Percentiles rank a stretch among this genome's conserved stretches.
Conservation (phyloP, 2,329 filamentous ascomycete genomes). For the Aspergillus fumigatiaffinis region DNA sequence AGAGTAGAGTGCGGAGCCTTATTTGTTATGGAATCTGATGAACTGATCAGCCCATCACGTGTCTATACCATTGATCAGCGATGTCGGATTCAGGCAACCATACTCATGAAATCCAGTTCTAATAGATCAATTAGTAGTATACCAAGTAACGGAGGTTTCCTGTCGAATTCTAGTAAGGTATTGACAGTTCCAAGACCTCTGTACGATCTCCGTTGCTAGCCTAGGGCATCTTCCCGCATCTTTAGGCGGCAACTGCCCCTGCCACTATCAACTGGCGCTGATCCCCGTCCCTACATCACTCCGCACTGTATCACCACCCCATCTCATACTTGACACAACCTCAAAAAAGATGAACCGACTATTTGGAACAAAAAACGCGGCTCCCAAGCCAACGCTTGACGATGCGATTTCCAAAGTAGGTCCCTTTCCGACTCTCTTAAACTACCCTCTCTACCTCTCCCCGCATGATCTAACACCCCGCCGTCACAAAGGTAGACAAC, state of each 20-base stretch:
- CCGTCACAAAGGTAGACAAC: constrained; percentile 60
- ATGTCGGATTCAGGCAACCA: not conserved
- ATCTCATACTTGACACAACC: not conserved
- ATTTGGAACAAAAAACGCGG: constrained; percentile 82
- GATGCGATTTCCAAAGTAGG: constrained; percentile 75
- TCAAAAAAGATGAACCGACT: constrained; percentile 79
- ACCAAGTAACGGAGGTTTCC: too few relatives aligned
- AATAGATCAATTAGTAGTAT: not conserved
- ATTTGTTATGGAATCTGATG: not conserved
- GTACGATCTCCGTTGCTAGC: not conserved
- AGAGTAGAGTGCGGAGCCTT: not conserved
- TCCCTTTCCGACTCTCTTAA: constrained; percentile 4
- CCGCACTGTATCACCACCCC: constrained; percentile 1
- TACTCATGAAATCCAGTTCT: not conserved
- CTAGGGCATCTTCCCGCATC: not conserved
- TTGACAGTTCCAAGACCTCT: not conserved
- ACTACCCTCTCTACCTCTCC: not conserved
- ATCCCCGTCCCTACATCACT: not conserved
- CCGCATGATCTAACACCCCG: constrained; percentile 4
- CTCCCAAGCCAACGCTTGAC: constrained; percentile 84
- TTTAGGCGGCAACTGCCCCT: not conserved
- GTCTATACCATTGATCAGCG: too few relatives aligned
- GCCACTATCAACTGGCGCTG: not conserved
- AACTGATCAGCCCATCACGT: too few relatives aligned
- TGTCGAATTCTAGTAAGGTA: too few relatives aligned